Percentiles rank a stretch among this genome's conserved stretches.
Conservation (phyloP, 1,284 basidiomycete genomes). For the Ceratobasidium sp. region DNA sequence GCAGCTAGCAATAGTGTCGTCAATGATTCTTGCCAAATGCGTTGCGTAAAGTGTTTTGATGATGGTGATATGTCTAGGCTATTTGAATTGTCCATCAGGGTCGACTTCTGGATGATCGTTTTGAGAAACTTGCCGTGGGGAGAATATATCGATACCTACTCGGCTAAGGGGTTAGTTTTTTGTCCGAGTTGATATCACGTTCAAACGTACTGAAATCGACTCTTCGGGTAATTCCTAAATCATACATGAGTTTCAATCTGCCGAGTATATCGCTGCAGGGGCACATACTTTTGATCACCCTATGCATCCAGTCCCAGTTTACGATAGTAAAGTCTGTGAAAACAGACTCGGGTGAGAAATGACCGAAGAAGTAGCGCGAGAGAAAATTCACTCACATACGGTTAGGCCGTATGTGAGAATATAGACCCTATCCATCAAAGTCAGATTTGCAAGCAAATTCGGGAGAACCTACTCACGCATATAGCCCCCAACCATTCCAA, state of each 20-base stretch:
- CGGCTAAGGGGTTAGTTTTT: conserved; percentile 41
- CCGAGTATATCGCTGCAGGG: conserved; percentile 12
- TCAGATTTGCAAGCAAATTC: conserved; percentile 3
- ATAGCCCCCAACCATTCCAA: conserved; percentile 71
- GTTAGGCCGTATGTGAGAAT: conserved; percentile 74
- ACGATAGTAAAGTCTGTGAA: conserved; percentile 73
- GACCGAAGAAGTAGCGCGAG: conserved; percentile 46
- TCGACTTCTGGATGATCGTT: background rate
- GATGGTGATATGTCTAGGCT: conserved; percentile 73
- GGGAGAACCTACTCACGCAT: conserved; percentile 63
- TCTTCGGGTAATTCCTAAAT: conserved; percentile 68
- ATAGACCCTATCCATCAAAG: conserved; percentile 65
- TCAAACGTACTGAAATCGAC: conserved; percentile 77
- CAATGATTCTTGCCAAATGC: conserved; percentile 87
- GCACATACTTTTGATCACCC: conserved; percentile 68
- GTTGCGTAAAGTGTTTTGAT: conserved; percentile 73
- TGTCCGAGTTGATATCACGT: conserved; percentile 2
- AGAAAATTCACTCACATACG: conserved; percentile 63
- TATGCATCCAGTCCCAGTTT: conserved; percentile 64
- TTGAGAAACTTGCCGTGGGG: conserved; percentile 65
- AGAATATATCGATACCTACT: conserved; percentile 80
- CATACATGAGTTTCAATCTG: conserved; percentile 45
- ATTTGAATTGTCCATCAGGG: conserved; percentile 6
- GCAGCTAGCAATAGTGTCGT: conserved; percentile 75
- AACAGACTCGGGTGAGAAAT: conserved; percentile 48